Conservation (phyloP, 495 filamentous ascomycete genomes). For the Penicillium antarcticum region DNA sequence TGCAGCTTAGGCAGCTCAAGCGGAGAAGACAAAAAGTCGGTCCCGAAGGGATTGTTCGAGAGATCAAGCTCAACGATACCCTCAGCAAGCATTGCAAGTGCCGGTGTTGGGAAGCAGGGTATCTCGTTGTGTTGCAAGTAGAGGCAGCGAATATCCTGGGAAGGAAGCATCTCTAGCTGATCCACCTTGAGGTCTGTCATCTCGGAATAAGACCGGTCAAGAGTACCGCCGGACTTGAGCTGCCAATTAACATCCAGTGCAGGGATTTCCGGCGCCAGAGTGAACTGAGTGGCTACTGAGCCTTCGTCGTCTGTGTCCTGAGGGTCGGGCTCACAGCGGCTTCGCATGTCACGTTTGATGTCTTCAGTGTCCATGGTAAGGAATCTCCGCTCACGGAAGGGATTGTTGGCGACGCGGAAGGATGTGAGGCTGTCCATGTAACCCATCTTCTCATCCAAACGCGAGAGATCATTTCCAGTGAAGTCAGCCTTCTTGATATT, state of each 20-base stretch:
- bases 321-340: constrained; percentile 60
- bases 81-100: constrained; percentile 61
- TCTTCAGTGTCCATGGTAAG: constrained; percentile 75
- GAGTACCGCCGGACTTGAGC: constrained; percentile 64
- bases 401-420: constrained; percentile 79
- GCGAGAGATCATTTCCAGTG: constrained; percentile 74
- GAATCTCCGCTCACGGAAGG: constrained; percentile 81
- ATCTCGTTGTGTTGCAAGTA: constrained; percentile 76
- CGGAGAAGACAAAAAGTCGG: constrained; percentile 53
- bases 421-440: constrained; percentile 73
- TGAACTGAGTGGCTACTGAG: constrained; percentile 45
- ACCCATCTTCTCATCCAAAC: constrained; percentile 72
- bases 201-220: constrained; percentile 69
- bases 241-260: constrained; percentile 48
- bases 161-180: constrained; percentile 42
- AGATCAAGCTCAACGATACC: constrained; percentile 74
- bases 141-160: constrained; percentile 51
- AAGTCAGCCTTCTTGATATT: constrained; percentile 74
- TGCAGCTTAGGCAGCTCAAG: constrained; percentile 70
- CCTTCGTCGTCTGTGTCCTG: constrained; percentile 43
- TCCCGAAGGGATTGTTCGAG: constrained; percentile 71
- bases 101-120: constrained; percentile 58
- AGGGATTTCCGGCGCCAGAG: constrained; percentile 41
- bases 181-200: constrained; percentile 46
- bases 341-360: constrained; percentile 71